Evolutionary conservation across 2,329 filamentous ascomycete genomes (phyloP), one percentile per base, ranked within the genome.

Genomic region (Colletotrichum plurivorum): DNA sequence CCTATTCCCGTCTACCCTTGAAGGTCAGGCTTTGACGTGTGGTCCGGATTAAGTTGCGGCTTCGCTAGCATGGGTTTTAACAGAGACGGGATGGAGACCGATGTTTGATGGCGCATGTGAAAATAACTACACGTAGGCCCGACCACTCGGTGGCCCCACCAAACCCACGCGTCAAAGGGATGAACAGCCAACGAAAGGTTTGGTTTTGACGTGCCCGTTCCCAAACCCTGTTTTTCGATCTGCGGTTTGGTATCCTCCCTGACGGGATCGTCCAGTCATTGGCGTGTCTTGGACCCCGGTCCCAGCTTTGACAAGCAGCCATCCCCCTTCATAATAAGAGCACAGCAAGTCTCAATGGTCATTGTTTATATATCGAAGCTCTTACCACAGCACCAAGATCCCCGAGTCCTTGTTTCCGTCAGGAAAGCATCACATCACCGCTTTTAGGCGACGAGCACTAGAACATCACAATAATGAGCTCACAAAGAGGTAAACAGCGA

Each of bases 151-250:
- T 25, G 10, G 2, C 58, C 58, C 45, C 27, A 31, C 27, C 27
- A 31, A 53, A 53, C n/a, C 45, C 36, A 63, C 4, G 31, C 5
- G 36, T 41, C 43, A 18, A 58, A 57, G 59, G 27, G 27, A 67
- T 10, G 59, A 63, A 56, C 18, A 6, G 52, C 52, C 46, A 16
- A 67, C 64, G 20, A 25, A 43, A 43, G 52, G 15, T 18, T 31
- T 22, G 56, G 41, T 16, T 51, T 27, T 56, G 51, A 36, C 45
- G 39, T 13, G 31, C 10, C n/a, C 45, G 52, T 63, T 31, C 60
- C 45, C 45, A 49, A 67, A 62, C 59, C 46, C 57, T 67, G 27
- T 46, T 57, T 43, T 5, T 63, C 59, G 59, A 63, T 67, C 64
- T 48, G 59, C 52, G 59, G 2, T n/a, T 12, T 16, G 8, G 39